Percentiles rank a stretch among this genome's conserved stretches.
phyloP scores from a whole-genome alignment of 306 rosid genomes.

The Prunus mongolica region DNA sequence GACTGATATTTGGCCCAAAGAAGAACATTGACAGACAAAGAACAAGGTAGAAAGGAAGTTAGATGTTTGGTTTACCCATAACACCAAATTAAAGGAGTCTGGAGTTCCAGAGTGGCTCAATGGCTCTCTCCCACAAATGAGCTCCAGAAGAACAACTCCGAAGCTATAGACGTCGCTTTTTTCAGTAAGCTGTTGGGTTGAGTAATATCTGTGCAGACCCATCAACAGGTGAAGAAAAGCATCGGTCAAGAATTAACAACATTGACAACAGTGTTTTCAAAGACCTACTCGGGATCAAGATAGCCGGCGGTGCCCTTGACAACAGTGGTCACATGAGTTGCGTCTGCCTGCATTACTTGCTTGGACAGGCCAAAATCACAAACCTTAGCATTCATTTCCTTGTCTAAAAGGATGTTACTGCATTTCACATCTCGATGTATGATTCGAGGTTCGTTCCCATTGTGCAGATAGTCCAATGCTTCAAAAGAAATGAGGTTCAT shows the following conservation, averaged over 20 bases:
- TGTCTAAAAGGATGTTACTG: slow-evolving; percentile 81
- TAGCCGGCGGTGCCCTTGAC: slow-evolving; percentile 97
- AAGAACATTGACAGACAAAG: background rate
- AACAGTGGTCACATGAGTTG: slow-evolving; percentile 89
- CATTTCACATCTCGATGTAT: slow-evolving; percentile 95
- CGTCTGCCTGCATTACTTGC: slow-evolving; percentile 67
- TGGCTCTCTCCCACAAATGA: slow-evolving; percentile 95
- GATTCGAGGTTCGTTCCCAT: slow-evolving; percentile 86
- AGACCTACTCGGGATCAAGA: slow-evolving; percentile 90
- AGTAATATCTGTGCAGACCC: slow-evolving; percentile 50
- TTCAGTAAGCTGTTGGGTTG: slow-evolving; percentile 86
- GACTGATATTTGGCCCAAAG: background rate
- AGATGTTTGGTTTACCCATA: slow-evolving; percentile 59
- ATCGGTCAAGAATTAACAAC: background rate
- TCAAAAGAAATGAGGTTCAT: slow-evolving; percentile 12
- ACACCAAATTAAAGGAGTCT: slow-evolving; percentile 87
- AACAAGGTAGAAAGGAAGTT: background rate
- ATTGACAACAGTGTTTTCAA: background rate
- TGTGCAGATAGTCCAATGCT: slow-evolving; percentile 94
- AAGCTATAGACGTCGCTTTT: slow-evolving; percentile 92
- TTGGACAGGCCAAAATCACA: slow-evolving; percentile 94
- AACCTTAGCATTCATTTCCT: slow-evolving; percentile 85
- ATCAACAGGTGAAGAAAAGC: background rate
- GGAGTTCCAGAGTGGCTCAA: slow-evolving; percentile 79
- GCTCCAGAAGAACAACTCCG: slow-evolving; percentile 90